These are phyloP conservation scores for Botryotinia narcissicola DNA, from an alignment of 2,329 filamentous ascomycete genomes.

Conservation along the genomic window DNA sequence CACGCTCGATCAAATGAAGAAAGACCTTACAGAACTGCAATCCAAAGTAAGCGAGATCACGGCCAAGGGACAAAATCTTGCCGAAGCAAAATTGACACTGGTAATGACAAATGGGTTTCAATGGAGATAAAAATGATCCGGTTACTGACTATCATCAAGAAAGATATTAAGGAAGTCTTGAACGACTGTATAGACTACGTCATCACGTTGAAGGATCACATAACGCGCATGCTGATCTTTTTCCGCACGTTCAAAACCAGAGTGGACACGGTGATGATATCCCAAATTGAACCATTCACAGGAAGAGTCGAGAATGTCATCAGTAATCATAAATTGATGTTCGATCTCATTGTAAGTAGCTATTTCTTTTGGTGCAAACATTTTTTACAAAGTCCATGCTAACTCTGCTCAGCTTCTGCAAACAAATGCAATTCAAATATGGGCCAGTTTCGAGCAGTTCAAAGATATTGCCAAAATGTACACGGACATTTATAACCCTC, in stretches of 20 bases:
- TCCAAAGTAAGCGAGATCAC: neutral
- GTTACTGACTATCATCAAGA: neutral
- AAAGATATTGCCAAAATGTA: neutral
- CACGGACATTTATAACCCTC: neutral
- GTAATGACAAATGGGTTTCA: neutral
- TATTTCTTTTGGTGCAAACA: neutral
- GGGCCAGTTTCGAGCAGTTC: neutral
- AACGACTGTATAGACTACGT: neutral
- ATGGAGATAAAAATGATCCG: neutral
- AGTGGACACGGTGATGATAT: neutral
- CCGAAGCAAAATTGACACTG: neutral
- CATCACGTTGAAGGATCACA: neutral
- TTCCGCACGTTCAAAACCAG: neutral
- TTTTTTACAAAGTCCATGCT: neutral
- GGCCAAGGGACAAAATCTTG: neutral
- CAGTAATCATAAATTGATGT: neutral
- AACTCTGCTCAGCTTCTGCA: neutral
- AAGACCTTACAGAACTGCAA: neutral
- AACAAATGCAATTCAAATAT: neutral
- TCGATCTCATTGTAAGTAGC: neutral
- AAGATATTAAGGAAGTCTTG: neutral
- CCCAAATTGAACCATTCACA: neutral
- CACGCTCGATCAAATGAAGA: neutral
- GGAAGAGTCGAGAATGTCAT: neutral
- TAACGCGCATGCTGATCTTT: neutral